These are phyloP conservation scores for Salix caprea DNA, from an alignment of 345 rosid genomes.

Conservation along the genomic window DNA sequence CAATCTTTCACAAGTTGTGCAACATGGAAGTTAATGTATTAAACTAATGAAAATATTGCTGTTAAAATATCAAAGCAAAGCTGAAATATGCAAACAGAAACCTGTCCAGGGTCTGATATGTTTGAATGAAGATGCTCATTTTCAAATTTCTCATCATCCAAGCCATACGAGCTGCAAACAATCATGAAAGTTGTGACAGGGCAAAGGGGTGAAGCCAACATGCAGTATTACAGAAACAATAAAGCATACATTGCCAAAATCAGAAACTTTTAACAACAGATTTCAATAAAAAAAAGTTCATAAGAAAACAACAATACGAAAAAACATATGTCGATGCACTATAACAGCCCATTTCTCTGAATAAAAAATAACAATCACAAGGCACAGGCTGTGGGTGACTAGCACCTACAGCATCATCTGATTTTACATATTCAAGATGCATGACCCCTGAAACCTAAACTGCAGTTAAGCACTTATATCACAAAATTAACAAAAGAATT, in stretches of 20 bases:
- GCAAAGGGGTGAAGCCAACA: background rate
- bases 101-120: conserved; percentile 77
- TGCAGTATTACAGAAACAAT: background rate
- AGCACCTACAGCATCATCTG: background rate
- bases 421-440: background rate
- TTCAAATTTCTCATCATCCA: conserved; percentile 77
- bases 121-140: conserved; percentile 65
- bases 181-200: background rate
- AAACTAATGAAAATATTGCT: background rate
- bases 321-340: background rate
- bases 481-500: background rate
- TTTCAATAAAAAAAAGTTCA: background rate
- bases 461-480: background rate
- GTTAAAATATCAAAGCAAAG: conserved; percentile 2
- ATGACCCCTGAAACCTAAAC: background rate
- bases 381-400: background rate
- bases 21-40: conserved; percentile 20
- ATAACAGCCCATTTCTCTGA: background rate
- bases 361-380: background rate
- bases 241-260: background rate
- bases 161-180: conserved; percentile 59
- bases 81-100: conserved; percentile 27
- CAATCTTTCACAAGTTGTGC: conserved; percentile 48
- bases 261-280: background rate
- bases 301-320: background rate